These are phyloP conservation scores for Vanrija pseudolonga DNA, from an alignment of 1,284 basidiomycete species.

Conservation along the genomic window DNA sequence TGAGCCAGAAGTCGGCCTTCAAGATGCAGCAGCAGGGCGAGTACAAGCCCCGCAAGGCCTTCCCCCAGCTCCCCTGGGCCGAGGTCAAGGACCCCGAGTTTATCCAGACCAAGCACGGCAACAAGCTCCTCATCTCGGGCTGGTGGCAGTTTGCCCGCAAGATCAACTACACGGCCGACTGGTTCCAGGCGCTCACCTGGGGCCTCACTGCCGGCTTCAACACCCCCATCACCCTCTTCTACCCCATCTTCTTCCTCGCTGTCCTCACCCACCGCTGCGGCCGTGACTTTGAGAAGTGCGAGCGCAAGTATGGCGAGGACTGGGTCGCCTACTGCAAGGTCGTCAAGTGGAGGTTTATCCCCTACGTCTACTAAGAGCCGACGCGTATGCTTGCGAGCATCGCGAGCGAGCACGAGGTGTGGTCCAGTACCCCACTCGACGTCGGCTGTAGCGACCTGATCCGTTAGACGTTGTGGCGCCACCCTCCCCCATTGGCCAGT, in stretches of 20 bases:
- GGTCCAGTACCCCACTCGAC: no score
- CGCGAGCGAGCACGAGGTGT: no score
- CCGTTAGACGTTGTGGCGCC: no score
- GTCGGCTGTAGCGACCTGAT: no score
- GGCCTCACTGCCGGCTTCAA: constrained; percentile 77
- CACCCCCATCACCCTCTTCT: constrained; percentile 90
- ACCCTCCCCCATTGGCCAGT: no score
- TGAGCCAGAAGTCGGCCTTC: constrained; percentile 97
- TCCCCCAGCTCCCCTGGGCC: constrained; percentile 88
- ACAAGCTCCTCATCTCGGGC: constrained; percentile 54
- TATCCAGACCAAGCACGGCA: constrained; percentile 89
- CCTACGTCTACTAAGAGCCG: constrained; percentile 53
- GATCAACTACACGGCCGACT: constrained; percentile 49
- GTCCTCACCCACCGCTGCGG: constrained; percentile 83
- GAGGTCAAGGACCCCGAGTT: constrained; percentile 80
- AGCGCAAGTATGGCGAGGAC: constrained; percentile 89
- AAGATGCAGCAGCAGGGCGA: constrained; percentile 95
- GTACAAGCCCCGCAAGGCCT: constrained; percentile 77
- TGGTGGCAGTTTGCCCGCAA: constrained; percentile 76
- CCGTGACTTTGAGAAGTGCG: constrained; percentile 91
- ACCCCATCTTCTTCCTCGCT: constrained; percentile 86
- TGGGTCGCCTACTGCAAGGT: constrained; percentile 82
- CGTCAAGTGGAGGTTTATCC: constrained; percentile 87
- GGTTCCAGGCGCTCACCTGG: constrained; percentile 80
- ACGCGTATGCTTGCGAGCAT: not conserved